A percentile compares a stretch with the other conserved stretches of the same genome.
These are phyloP conservation scores for Lentinus polychrous DNA, from an alignment of 1,284 basidiomycete genomes.

Conservation along the genomic window DNA sequence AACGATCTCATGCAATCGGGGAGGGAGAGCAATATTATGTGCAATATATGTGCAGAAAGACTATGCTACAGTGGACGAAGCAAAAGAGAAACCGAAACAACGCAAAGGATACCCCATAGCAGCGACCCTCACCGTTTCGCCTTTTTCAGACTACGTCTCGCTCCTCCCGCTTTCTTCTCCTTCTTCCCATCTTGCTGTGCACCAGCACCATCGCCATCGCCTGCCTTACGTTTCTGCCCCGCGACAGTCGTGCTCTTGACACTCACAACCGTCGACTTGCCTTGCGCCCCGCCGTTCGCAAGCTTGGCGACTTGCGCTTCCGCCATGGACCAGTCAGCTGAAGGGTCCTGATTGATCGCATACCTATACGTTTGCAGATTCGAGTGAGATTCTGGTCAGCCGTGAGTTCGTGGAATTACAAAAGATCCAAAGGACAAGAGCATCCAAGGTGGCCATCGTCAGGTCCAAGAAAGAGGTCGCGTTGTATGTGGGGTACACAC, in stretches of 20 bases:
- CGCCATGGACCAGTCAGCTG: slow-evolving; percentile 68
- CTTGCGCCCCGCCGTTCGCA: slow-evolving; percentile 33
- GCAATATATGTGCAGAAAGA: no score
- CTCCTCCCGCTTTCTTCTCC: slow-evolving; percentile 39
- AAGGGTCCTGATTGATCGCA: slow-evolving; percentile 66
- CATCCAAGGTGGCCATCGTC: not conserved
- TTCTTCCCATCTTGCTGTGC: slow-evolving; percentile 19
- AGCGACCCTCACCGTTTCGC: slow-evolving; percentile 35
- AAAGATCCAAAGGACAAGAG: not conserved
- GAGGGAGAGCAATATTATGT: no score
- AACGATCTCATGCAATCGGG: no score
- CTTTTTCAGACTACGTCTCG: slow-evolving; percentile 51
- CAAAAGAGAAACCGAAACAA: not conserved
- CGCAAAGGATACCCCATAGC: not conserved
- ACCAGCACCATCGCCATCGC: slow-evolving; percentile 19
- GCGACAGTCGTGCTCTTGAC: slow-evolving; percentile 47
- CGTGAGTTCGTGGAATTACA: not conserved
- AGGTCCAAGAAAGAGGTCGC: not conserved
- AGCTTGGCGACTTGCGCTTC: slow-evolving; percentile 62
- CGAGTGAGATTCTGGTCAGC: slow-evolving; percentile 19
- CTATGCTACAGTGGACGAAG: no score
- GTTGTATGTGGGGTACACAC: no score
- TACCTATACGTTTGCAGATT: slow-evolving; percentile 42
- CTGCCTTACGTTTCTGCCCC: slow-evolving; percentile 64
- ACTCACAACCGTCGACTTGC: slow-evolving; percentile 66